Evolutionary conservation across 1,284 basidiomycete genomes (phyloP).

Genomic region (Cutaneotrichosporon dermatis): DNA sequence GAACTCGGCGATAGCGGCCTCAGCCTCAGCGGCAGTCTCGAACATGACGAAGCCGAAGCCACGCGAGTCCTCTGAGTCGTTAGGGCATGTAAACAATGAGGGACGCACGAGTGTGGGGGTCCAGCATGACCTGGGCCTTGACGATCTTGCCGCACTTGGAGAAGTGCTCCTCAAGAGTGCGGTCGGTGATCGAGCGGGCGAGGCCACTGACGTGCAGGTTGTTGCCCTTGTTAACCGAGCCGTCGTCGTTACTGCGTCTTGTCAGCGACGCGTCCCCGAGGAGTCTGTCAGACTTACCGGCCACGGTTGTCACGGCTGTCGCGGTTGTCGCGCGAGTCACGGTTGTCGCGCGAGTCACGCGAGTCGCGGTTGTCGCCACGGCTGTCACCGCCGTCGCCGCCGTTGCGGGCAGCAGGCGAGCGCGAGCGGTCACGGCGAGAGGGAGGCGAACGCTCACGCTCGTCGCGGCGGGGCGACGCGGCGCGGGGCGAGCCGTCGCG

Average conservation of each 20-base stretch:
- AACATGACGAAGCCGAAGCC: conserved; percentile 98
- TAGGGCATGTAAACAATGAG: no score
- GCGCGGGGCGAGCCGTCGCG: conserved; percentile 22
- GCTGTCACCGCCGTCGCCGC: conserved; percentile 14
- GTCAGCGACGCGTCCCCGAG: no score
- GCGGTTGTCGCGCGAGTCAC: no score
- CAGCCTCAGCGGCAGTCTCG: conserved; percentile 79
- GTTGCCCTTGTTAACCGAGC: conserved; percentile 77
- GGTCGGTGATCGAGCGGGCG: conserved; percentile 71
- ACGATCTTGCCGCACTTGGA: conserved; percentile 79
- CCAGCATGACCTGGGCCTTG: conserved; percentile 90
- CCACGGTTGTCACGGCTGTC: conserved; percentile 11
- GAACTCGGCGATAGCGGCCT: conserved; percentile 77
- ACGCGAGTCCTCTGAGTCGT: conserved; percentile 67
- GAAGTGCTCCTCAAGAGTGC: conserved; percentile 82
- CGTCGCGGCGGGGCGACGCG: conserved; percentile 20
- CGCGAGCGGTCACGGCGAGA: conserved; percentile 30
- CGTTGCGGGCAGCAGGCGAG: conserved; percentile 32
- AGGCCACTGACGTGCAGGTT: conserved; percentile 93
- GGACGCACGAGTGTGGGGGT: conserved; percentile 82
- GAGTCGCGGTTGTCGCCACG: no score
- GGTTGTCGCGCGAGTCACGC: no score
- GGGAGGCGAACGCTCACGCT: conserved; percentile 16
- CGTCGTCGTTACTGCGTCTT: conserved; percentile 44
- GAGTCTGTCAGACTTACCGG: conserved; percentile 23